Percentiles rank a stretch among this genome's conserved stretches.
Evolutionary conservation across 257 asterid genomes (phyloP).

Genomic region (Lycium barbarum): DNA sequence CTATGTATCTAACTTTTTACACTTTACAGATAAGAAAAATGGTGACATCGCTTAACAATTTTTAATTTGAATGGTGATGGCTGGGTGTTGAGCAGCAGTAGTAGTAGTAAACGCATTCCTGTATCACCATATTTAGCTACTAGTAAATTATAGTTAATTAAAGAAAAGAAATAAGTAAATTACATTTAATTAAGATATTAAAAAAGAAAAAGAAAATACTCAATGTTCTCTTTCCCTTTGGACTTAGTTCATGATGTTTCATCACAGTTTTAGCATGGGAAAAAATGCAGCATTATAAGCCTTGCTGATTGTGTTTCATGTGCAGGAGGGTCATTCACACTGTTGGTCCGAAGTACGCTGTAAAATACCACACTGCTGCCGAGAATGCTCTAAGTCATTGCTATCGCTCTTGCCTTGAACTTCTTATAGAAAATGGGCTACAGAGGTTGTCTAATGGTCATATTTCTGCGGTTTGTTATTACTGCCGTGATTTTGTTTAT

Average conservation of each 20-base stretch:
- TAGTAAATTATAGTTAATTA: background rate
- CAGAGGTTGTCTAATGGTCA: constrained; percentile 57
- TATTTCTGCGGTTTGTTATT: constrained; percentile 31
- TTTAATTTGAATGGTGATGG: background rate
- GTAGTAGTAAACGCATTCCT: background rate
- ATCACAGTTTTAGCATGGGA: constrained; percentile 18
- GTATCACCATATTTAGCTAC: background rate
- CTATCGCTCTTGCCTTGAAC: constrained; percentile 66
- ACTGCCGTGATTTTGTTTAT: background rate
- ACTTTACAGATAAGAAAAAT: background rate
- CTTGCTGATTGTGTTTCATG: constrained; percentile 34
- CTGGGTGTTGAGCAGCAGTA: background rate
- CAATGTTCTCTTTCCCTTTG: background rate
- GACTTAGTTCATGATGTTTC: background rate
- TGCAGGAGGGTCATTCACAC: constrained; percentile 97
- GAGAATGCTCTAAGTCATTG: constrained; percentile 99
- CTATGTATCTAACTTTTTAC: background rate
- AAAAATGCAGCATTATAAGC: constrained; percentile 17
- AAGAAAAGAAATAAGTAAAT: background rate
- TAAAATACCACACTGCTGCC: constrained; percentile 97
- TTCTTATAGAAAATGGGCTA: constrained; percentile 61
- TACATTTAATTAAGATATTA: background rate
- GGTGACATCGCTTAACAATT: background rate
- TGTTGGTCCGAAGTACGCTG: constrained; percentile 98
- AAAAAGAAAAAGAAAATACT: constrained; percentile 10